Base-by-base conservation (phyloP, 78 protist species). In the Trichosphaerium sp. region DNA sequence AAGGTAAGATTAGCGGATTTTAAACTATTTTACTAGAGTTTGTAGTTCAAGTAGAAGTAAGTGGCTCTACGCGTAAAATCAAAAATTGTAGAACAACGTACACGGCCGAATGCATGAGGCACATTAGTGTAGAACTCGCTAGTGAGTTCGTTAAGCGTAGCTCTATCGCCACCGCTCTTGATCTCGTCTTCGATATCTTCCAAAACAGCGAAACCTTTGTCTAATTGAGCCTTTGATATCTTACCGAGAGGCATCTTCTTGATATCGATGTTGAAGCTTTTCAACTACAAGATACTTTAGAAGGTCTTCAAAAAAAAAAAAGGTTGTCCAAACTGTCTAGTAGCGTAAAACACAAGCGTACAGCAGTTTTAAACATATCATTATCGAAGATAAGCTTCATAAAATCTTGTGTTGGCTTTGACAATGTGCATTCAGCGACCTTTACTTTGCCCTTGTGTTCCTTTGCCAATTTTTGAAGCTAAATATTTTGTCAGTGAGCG, bases 21-120 rank as follows among this genome's bases (percentile, higher is more conserved):
- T n/a, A n/a, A 47, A 47, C 21, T 47, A 21, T 47, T 47, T 47
- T n/a, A 47, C 51, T 47, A n/a, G 21, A 47, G 21, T 21, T 47
- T 47, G 21, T 47, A 21, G 51, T 47, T 21, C 21, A 47, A 21
- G 21, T 47, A 21, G 40, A 47, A n/a, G n/a, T n/a, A n/a, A n/a
- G n/a, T n/a, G n/a, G n/a, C n/a, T n/a, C n/a, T n/a, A n/a, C n/a
- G n/a, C n/a, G n/a, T n/a, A n/a, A n/a, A n/a, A n/a, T n/a, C n/a
- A n/a, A n/a, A n/a, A n/a, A n/a, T n/a, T n/a, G n/a, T n/a, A n/a
- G n/a, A n/a, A n/a, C n/a, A n/a, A n/a, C n/a, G n/a, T n/a, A n/a
- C n/a, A 15, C 73, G 64, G 11, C 75, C 74, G 23, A 65, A 73
- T 21, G 5, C 14, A 38, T 61, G 69, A 21, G 79, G 79, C 44